Percentiles rank a stretch among this genome's conserved stretches.
Conservation (phyloP, 1,284 basidiomycete genomes). For the Heterobasidion occidentale region DNA sequence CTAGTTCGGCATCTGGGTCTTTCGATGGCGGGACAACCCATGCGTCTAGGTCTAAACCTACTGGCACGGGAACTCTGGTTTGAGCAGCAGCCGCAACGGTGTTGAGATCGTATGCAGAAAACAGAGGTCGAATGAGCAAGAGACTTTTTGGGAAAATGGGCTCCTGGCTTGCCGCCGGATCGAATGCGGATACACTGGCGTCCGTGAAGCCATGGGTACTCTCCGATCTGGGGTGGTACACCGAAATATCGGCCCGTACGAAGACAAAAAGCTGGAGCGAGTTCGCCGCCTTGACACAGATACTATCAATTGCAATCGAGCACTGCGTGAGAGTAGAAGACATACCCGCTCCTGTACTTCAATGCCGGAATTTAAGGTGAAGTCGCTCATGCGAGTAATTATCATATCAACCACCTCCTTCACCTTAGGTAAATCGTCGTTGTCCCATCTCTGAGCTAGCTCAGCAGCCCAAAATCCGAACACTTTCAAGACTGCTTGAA, state of each 20-base stretch:
- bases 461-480: slow-evolving; percentile 81
- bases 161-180: slow-evolving; percentile 29
- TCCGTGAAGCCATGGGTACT: slow-evolving; percentile 25
- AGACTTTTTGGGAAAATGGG: slow-evolving; percentile 81
- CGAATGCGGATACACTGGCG: slow-evolving; percentile 25
- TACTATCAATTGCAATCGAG: not conserved
- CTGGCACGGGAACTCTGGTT: slow-evolving; percentile 72
- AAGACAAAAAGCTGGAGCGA: slow-evolving; percentile 75
- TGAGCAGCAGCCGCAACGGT: slow-evolving; percentile 81
- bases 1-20: slow-evolving; percentile 22
- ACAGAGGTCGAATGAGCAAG: slow-evolving; percentile 80
- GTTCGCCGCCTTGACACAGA: slow-evolving; percentile 62
- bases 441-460: slow-evolving; percentile 70
- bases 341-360: slow-evolving; percentile 89
- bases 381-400: slow-evolving; percentile 43
- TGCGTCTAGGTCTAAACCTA: slow-evolving; percentile 77
- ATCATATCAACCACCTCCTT: slow-evolving; percentile 56
- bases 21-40: slow-evolving; percentile 73
- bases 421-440: slow-evolving; percentile 55
- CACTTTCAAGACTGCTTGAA: slow-evolving; percentile 82
- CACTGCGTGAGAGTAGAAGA: slow-evolving; percentile 9
- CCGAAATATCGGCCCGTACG: slow-evolving; percentile 70
- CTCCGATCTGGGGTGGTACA: slow-evolving; percentile 39
- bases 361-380: slow-evolving; percentile 57
- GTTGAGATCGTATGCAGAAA: slow-evolving; percentile 76